Evolutionary conservation across 345 rosid genomes (phyloP).

Genomic region (Eucalyptus shirleyi): DNA sequence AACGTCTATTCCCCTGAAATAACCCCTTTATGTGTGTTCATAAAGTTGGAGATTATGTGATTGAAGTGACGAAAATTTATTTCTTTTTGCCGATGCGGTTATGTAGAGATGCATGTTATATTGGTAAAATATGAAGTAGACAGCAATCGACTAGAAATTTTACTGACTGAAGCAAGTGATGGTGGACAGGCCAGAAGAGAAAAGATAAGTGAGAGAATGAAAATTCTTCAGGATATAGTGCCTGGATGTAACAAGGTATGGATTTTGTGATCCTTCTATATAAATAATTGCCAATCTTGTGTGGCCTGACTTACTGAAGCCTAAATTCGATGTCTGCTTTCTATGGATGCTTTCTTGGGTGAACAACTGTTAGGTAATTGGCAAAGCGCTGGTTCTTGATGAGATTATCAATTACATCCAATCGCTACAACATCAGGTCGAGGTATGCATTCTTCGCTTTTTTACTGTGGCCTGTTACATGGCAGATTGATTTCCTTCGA

Average conservation of each 20-base stretch:
- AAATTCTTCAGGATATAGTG: slow-evolving; percentile 82
- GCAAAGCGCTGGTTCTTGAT: slow-evolving; percentile 85
- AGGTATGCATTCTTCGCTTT: slow-evolving; percentile 28
- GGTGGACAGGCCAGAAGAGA: slow-evolving; percentile 78
- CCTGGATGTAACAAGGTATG: slow-evolving; percentile 89
- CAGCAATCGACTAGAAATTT: background rate
- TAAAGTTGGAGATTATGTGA: background rate
- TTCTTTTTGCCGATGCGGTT: background rate
- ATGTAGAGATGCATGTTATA: background rate
- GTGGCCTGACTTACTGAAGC: background rate
- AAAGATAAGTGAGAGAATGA: slow-evolving; percentile 90
- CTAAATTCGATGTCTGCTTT: background rate
- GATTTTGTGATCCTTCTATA: background rate
- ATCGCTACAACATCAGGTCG: slow-evolving; percentile 81
- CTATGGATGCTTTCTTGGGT: background rate
- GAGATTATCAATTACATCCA: slow-evolving; percentile 93
- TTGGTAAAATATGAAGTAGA: background rate
- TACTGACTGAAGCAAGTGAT: slow-evolving; percentile 3
- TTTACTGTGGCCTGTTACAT: background rate
- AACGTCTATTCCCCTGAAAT: background rate
- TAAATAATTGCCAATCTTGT: background rate
- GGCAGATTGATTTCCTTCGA: background rate
- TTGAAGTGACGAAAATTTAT: background rate
- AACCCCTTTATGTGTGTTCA: background rate
- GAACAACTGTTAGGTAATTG: slow-evolving; percentile 43